These are phyloP conservation scores for Raffaelea ambrosiae DNA, from an alignment of 2,329 filamentous ascomycete species.

Conservation along the genomic window DNA sequence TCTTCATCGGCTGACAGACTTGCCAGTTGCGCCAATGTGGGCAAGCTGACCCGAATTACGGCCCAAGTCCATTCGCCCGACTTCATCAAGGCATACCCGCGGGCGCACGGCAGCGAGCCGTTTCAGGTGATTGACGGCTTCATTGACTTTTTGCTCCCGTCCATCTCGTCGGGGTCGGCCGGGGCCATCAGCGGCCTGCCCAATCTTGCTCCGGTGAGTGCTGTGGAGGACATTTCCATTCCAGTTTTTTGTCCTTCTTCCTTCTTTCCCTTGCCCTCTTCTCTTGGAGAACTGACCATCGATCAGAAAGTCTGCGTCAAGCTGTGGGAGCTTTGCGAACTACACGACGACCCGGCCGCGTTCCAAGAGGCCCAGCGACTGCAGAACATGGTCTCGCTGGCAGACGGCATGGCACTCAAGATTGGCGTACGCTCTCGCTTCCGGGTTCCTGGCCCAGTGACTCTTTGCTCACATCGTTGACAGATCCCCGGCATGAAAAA, in stretches of 20 bases:
- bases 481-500: conserved; percentile 17
- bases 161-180: conserved; percentile 12
- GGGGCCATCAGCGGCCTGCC: conserved; percentile 11
- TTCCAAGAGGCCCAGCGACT: conserved; percentile 12
- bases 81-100: conserved; percentile 5
- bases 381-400: conserved; percentile 14
- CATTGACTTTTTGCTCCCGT: conserved; percentile 19
- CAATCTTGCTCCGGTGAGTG: conserved; percentile 10
- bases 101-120: neutral
- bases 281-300: too few relatives aligned
- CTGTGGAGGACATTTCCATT: too few relatives aligned
- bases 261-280: too few relatives aligned
- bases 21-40: conserved; percentile 13
- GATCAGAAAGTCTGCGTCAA: conserved; percentile 11
- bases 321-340: conserved; percentile 11
- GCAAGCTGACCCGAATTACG: conserved; percentile 15
- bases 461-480: too few relatives aligned
- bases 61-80: conserved; percentile 6
- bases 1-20: neutral
- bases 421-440: conserved; percentile 7
- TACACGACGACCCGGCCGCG: neutral
- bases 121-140: conserved; percentile 18
- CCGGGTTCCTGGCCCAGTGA: neutral
- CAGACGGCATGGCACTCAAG: conserved; percentile 14
- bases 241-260: too few relatives aligned